These are phyloP conservation scores for Agrocybe chaxingu DNA, from an alignment of 768 basidiomycete genomes.

Conservation along the genomic window DNA sequence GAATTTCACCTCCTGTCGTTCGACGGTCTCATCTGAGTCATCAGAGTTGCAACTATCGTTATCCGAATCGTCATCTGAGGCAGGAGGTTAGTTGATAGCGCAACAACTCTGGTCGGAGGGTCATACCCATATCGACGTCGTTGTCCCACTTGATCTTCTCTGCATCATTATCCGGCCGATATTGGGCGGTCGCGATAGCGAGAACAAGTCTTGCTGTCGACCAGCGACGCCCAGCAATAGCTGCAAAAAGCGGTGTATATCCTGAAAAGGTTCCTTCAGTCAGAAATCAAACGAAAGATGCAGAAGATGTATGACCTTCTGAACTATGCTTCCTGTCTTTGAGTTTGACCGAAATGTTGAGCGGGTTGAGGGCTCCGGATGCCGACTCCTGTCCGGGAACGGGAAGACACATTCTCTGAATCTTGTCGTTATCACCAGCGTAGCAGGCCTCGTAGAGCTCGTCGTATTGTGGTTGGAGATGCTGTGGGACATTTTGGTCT, in stretches of 20 bases:
- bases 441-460: slow-evolving; percentile 57
- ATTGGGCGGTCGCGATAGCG: slow-evolving; percentile 54
- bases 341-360: slow-evolving; percentile 43
- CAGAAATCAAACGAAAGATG: not conserved
- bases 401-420: slow-evolving; percentile 54
- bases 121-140: slow-evolving; percentile 32
- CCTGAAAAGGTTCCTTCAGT: slow-evolving; percentile 23
- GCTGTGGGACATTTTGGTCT: slow-evolving; percentile 27
- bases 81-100: not conserved
- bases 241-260: slow-evolving; percentile 47
- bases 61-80: slow-evolving; percentile 35
- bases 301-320: slow-evolving; percentile 17
- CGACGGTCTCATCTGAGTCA: slow-evolving; percentile 36
- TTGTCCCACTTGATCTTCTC: slow-evolving; percentile 30
- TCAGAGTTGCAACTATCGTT: slow-evolving; percentile 39
- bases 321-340: slow-evolving; percentile 10
- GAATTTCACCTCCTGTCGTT: slow-evolving; percentile 38
- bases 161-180: slow-evolving; percentile 34
- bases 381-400: slow-evolving; percentile 21
- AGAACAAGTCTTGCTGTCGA: slow-evolving; percentile 56
- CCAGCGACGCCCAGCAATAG: slow-evolving; percentile 49
- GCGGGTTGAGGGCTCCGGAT: slow-evolving; percentile 21
- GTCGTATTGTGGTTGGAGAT: slow-evolving; percentile 39
- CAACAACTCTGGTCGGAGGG: not conserved
- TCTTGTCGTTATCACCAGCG: slow-evolving; percentile 45